Base-by-base conservation (phyloP, 2,329 filamentous ascomycete genomes). In the Cladosporium phlei region DNA sequence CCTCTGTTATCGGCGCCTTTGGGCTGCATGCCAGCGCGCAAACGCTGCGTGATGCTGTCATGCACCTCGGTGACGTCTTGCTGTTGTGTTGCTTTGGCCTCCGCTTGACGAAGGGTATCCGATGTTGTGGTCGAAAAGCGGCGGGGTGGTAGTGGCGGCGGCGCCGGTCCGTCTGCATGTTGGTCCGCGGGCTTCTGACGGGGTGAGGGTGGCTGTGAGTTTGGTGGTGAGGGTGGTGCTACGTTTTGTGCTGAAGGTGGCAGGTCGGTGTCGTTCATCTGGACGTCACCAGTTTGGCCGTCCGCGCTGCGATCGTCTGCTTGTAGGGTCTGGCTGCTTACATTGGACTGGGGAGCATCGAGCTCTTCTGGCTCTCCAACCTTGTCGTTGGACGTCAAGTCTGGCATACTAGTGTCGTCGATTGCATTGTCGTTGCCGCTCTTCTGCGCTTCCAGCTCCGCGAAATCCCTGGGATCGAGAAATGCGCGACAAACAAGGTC, bases 41-140 rank as follows among this genome's bases (percentile, higher is more conserved):
- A 74, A 40, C 93, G 85, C 60, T 91, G 89, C 49, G 96, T 80
- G 20, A 95, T 86, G 59, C 91, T 93, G 49, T 88, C 88, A 70
- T 96, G 90, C 35, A 96, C 91, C 66, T 98, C 93, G 10, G 89
- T 89, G 4, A 96, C 91, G 67, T 98, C 93, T 68, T 98, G 90
- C 61, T 98, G 93, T 39, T 60, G 38, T 42, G 50, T 61, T 25
- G 88, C 77, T 14, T 77, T 77, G 32, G 77, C 71, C 55, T 81
- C 74, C 4, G 80, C 72, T 46, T 76, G 71, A 27, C 74, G 71
- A 17, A 75, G 58, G 3, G 56, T 56, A 29, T 61, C 52, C 45
- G 56, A 53, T 17, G 47, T 46, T 27, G 50, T 48, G 22, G 54
- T 55, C 25, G 58, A 57, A 47, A 57, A 47, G 29, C 57, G 50